phyloP scores from a whole-genome alignment of 179 eudicot genomes.

The Spergularia azorica region DNA sequence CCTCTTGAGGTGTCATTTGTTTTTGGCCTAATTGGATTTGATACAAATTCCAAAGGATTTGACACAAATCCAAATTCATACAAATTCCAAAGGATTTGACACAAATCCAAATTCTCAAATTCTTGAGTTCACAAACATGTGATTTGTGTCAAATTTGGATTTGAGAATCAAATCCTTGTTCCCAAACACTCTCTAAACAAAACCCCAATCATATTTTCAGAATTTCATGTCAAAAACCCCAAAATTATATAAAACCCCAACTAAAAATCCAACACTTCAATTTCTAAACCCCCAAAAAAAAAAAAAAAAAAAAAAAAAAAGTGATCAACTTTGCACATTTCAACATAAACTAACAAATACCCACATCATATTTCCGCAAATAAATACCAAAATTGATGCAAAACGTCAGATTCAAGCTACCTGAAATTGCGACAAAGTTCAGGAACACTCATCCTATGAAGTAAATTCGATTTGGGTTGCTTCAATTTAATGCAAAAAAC shows the following conservation, averaged over 20 bases:
- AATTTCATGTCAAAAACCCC: not conserved
- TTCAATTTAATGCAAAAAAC: conserved; percentile 69
- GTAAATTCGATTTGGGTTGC: conserved; percentile 72
- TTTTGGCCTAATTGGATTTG: too few species aligned
- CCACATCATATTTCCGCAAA: conserved; percentile 16
- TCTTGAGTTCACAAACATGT: too few species aligned
- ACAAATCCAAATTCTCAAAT: too few species aligned
- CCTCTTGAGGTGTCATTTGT: too few species aligned
- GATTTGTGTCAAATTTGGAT: too few species aligned
- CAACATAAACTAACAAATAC: conserved; percentile 3
- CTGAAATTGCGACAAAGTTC: conserved; percentile 85
- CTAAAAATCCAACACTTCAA: not conserved
- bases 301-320: not conserved
- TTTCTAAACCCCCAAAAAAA: not conserved
- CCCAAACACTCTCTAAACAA: too few species aligned
- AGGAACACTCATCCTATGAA: conserved; percentile 79
- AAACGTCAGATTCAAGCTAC: conserved; percentile 33
- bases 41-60: too few species aligned
- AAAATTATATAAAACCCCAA: not conserved
- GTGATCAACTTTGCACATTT: not conserved
- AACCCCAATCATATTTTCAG: not conserved
- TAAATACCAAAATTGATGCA: conserved; percentile 10
- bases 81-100: too few species aligned
- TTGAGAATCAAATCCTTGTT: too few species aligned
- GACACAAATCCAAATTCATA: too few species aligned